Conservation (phyloP, 148 eudicot genomes). For the Camellia sinensis region DNA sequence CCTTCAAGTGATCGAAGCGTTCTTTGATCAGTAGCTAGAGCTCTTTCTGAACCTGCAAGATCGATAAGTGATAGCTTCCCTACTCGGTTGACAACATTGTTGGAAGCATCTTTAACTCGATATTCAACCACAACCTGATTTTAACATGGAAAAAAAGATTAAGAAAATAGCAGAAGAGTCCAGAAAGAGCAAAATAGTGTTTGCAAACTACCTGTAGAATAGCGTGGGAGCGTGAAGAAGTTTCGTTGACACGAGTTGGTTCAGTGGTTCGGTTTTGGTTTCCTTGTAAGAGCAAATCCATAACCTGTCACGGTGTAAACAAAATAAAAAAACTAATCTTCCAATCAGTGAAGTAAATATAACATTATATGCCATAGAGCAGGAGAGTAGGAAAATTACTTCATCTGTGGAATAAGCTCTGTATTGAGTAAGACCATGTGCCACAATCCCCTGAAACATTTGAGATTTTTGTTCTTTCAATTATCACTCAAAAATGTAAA, state of each 20-base stretch:
- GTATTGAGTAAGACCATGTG: conserved; percentile 81
- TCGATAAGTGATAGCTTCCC: conserved; percentile 84
- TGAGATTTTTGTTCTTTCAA: not conserved
- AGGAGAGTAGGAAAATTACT: conserved; percentile 28
- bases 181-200: not conserved
- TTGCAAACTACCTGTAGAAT: conserved; percentile 70
- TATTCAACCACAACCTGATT: conserved; percentile 72
- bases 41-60: conserved; percentile 91
- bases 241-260: conserved; percentile 88
- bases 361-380: not conserved
- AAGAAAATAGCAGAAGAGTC: not conserved
- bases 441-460: conserved; percentile 67
- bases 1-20: conserved; percentile 81
- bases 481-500: not conserved
- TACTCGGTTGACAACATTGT: conserved; percentile 49
- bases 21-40: conserved; percentile 85
- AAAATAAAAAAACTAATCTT: not conserved
- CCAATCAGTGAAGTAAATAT: not conserved
- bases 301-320: conserved; percentile 44
- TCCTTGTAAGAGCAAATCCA: conserved; percentile 87
- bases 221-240: conserved; percentile 90
- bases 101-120: conserved; percentile 52
- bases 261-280: conserved; percentile 84
- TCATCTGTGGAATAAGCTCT: conserved; percentile 92
- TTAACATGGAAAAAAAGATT: not conserved